These are phyloP conservation scores for Jacaranda mimosifolia DNA, from an alignment of 257 asterid species.

Conservation along the genomic window DNA sequence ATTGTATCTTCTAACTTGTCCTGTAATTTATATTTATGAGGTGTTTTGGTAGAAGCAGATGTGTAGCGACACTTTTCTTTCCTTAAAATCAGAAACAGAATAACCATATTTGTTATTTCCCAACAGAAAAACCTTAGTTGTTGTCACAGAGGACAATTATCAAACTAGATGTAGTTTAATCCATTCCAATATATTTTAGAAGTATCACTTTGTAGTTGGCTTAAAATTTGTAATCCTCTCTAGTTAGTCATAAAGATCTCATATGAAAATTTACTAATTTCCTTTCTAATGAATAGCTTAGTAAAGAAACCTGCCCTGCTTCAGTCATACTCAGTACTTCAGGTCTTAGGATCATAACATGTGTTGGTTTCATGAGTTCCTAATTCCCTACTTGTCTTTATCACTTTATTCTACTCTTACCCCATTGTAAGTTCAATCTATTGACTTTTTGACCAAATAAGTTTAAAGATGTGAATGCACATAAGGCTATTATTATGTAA, in stretches of 20 bases:
- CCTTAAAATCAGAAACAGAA: not conserved
- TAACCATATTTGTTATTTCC: constrained; percentile 8
- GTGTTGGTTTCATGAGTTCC: constrained; percentile 2
- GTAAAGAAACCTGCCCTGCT: not conserved
- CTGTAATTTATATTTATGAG: constrained; percentile 10
- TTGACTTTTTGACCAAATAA: not conserved
- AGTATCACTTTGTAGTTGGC: not conserved
- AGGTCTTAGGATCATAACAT: constrained; percentile 1
- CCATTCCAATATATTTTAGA: constrained; percentile 1
- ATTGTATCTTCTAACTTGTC: not conserved
- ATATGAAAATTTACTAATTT: not conserved
- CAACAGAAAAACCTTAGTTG: not conserved
- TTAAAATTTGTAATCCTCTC: constrained; percentile 4
- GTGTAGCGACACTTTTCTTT: not conserved
- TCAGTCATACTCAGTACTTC: not conserved
- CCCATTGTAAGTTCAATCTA: constrained; percentile 1
- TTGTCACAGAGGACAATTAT: constrained; percentile 12
- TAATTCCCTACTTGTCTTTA: constrained; percentile 24
- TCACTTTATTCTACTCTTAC: not conserved
- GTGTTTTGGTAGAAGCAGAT: constrained; percentile 15
- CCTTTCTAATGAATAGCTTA: constrained; percentile 14
- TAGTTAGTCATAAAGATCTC: constrained; percentile 7
- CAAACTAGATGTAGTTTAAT: constrained; percentile 16
- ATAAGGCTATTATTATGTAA: not conserved
- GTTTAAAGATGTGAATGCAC: constrained; percentile 18